A percentile compares a stretch with the other conserved stretches of the same genome.
phyloP scores from a whole-genome alignment of 2,329 filamentous ascomycete genomes.

The Nemania serpens region DNA sequence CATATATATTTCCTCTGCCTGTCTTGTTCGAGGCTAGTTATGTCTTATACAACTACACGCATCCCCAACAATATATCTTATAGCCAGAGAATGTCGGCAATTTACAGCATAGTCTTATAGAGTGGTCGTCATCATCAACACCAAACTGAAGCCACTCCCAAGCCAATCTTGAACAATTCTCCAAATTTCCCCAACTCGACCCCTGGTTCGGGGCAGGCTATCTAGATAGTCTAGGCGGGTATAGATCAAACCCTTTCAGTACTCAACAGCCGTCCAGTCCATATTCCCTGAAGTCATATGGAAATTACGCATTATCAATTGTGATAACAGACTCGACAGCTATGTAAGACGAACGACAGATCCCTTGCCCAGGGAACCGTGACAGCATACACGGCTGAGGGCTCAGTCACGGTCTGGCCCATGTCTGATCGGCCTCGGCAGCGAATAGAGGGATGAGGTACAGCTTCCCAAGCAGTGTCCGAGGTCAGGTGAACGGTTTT shows the following conservation, averaged over 20 bases:
- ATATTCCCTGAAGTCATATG: too few species aligned
- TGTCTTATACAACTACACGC: neutral
- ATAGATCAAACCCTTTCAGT: neutral
- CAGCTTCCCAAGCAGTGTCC: neutral
- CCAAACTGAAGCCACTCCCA: constrained; percentile 8
- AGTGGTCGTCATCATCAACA: constrained; percentile 7
- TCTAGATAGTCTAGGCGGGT: neutral
- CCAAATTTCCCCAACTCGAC: constrained; percentile 28
- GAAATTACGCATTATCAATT: too few species aligned
- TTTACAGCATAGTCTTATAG: neutral
- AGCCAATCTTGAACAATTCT: constrained; percentile 16
- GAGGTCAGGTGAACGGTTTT: constrained; percentile 23
- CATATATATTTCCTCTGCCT: too few species aligned
- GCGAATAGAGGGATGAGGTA: neutral
- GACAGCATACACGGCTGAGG: neutral
- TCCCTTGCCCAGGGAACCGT: neutral
- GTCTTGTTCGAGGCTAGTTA: neutral
- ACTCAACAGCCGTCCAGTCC: neutral
- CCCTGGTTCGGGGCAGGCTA: neutral
- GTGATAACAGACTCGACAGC: neutral
- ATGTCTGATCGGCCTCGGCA: neutral
- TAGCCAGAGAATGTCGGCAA: constrained; percentile 7
- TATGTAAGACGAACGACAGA: neutral
- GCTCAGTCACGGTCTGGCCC: too few species aligned
- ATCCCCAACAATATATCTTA: constrained; percentile 12